Evolutionary conservation across 345 rosid species (phyloP).

Genomic region (Murraya koenigii): DNA sequence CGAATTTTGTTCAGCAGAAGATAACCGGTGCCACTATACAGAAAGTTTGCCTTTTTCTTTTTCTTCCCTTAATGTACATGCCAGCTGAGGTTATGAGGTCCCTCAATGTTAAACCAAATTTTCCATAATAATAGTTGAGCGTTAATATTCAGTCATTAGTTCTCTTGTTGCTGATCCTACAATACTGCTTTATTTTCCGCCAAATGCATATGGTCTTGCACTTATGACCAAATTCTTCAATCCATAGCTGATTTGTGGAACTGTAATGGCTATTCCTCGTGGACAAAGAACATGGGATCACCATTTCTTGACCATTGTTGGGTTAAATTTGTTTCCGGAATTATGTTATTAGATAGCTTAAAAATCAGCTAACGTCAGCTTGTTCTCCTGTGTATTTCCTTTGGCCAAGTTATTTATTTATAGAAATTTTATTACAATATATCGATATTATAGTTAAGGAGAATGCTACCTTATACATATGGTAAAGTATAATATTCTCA

Average conservation of each 20-base stretch:
- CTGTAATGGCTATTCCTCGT: not conserved
- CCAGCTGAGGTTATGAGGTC: slow-evolving; percentile 35
- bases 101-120: slow-evolving; percentile 26
- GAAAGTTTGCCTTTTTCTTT: slow-evolving; percentile 7
- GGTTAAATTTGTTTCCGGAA: not conserved
- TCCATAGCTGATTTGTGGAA: not conserved
- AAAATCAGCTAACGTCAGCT: not conserved
- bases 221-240: not conserved
- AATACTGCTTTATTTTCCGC: not conserved
- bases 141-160: not conserved
- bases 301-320: not conserved
- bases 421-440: no score
- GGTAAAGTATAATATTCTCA: no score
- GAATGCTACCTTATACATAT: no score
- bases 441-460: no score
- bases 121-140: slow-evolving; percentile 16
- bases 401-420: no score
- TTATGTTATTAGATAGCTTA: not conserved
- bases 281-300: not conserved
- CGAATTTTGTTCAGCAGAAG: slow-evolving; percentile 32
- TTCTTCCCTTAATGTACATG: slow-evolving; percentile 33
- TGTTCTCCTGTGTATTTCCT: no score
- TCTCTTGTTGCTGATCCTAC: not conserved
- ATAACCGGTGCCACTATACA: slow-evolving; percentile 29
- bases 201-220: not conserved